These are phyloP conservation scores for Irpex sp. DNA, from an alignment of 1,284 basidiomycete genomes.

Conservation along the genomic window DNA sequence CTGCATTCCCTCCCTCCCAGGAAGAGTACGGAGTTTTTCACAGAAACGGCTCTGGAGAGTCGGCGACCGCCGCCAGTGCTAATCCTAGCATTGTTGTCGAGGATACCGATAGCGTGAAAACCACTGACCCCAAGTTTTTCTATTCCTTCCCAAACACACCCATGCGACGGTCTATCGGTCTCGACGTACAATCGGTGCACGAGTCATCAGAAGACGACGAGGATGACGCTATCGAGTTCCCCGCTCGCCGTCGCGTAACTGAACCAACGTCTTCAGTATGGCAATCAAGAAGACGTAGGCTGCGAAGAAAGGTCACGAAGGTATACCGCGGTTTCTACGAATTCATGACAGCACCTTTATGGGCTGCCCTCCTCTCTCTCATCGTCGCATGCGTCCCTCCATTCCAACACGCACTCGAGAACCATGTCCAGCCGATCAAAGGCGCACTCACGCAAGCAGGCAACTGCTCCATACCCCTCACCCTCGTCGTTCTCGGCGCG, in stretches of 20 bases:
- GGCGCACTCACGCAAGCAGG: constrained; percentile 70
- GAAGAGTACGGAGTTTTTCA: constrained; percentile 19
- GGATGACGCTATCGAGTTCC: constrained; percentile 30
- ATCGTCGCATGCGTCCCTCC: constrained; percentile 77
- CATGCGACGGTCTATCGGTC: constrained; percentile 9
- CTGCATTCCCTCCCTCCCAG: constrained; percentile 19
- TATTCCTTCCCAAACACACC: constrained; percentile 67
- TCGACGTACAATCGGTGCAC: constrained; percentile 13
- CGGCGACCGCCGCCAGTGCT: constrained; percentile 8
- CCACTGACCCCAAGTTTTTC: constrained; percentile 33
- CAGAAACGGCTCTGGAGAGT: constrained; percentile 16
- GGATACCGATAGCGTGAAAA: constrained; percentile 11
- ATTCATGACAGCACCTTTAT: constrained; percentile 87
- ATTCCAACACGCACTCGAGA: constrained; percentile 63
- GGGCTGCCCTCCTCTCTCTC: constrained; percentile 75
- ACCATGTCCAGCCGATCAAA: constrained; percentile 62
- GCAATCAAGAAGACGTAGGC: constrained; percentile 28
- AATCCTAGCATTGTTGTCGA: constrained; percentile 16
- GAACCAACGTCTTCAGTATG: constrained; percentile 26
- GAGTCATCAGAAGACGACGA: constrained; percentile 28
- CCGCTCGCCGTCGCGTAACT: constrained; percentile 19
- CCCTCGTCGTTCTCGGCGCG: constrained; percentile 87
- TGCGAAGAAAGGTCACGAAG: constrained; percentile 25
- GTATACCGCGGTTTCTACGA: constrained; percentile 46
- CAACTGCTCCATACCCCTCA: constrained; percentile 83